These are phyloP conservation scores for Tulasnella sp. DNA, from an alignment of 768 basidiomycete species.

Conservation along the genomic window DNA sequence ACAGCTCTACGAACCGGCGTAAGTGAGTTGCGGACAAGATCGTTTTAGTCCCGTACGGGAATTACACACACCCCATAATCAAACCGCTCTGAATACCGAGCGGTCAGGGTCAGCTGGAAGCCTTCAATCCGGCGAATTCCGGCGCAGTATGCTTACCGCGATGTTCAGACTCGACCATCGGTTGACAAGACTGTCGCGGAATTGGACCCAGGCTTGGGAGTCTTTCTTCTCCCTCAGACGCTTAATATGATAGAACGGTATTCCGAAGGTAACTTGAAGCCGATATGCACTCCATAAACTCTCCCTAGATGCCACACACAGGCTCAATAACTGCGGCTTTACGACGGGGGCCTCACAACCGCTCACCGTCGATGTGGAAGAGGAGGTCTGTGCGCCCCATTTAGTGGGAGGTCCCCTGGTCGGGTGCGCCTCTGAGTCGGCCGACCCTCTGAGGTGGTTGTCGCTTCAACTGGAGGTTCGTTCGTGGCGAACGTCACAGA, in stretches of 20 bases:
- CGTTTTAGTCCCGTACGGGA: neutral
- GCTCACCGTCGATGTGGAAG: neutral
- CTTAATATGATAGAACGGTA: conserved; percentile 8
- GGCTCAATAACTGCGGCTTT: neutral
- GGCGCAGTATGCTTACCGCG: neutral
- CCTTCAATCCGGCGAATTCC: neutral
- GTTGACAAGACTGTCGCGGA: conserved; percentile 17
- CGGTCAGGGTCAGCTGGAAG: neutral
- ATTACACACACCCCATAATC: neutral
- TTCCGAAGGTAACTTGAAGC: conserved; percentile 6
- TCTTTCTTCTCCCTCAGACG: conserved; percentile 1
- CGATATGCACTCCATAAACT: neutral
- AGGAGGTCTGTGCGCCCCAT: neutral
- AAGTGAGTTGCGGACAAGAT: neutral
- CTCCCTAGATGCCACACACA: neutral
- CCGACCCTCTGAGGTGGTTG: neutral
- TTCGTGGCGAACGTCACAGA: neutral
- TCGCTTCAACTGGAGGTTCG: neutral
- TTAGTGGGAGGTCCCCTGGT: neutral
- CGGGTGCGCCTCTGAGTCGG: neutral
- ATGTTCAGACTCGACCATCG: conserved; percentile 21
- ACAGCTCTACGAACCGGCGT: neutral
- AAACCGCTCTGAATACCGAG: conserved; percentile 2
- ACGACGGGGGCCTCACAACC: neutral
- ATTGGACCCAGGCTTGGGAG: neutral